Conservation (phyloP, 1,139 yeast genomes). For the Yamadazyma spencermartinsiae region DNA sequence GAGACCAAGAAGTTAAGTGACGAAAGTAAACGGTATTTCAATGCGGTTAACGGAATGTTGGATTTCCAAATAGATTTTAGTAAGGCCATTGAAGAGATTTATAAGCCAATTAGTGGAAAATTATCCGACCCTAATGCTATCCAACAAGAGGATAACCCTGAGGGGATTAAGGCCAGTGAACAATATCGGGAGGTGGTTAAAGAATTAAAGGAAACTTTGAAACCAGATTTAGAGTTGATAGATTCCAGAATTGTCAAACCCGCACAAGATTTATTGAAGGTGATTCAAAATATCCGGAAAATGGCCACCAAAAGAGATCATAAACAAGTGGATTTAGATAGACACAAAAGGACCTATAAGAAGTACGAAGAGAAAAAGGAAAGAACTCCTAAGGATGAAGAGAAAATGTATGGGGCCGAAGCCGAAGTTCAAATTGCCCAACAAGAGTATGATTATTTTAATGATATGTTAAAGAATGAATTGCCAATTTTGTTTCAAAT, state of each 20-base stretch:
- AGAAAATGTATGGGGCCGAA: constrained; percentile 82
- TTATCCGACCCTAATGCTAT: constrained; percentile 85
- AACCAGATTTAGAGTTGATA: constrained; percentile 91
- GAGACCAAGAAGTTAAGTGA: constrained; percentile 89
- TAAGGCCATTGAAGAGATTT: constrained; percentile 90
- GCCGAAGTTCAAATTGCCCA: constrained; percentile 88
- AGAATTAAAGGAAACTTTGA: constrained; percentile 79
- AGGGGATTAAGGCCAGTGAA: constrained; percentile 92
- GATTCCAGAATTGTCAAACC: constrained; percentile 89
- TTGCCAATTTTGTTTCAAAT: constrained; percentile 82
- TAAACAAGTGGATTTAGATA: constrained; percentile 90
- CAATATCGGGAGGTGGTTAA: constrained; percentile 86
- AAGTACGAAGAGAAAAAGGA: constrained; percentile 84
- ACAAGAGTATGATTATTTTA: constrained; percentile 94
- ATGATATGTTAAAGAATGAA: constrained; percentile 89
- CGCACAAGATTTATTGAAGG: constrained; percentile 83
- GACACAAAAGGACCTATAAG: constrained; percentile 67
- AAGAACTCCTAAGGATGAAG: constrained; percentile 84
- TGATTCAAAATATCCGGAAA: constrained; percentile 80
- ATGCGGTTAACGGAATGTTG: constrained; percentile 91
- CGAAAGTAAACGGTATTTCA: constrained; percentile 85
- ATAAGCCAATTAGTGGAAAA: constrained; percentile 93
- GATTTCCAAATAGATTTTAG: constrained; percentile 92
- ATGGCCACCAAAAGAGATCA: constrained; percentile 96
- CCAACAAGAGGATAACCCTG: constrained; percentile 91